Conservation (phyloP, 805 yeast species). For the Kuraishia molischiana region DNA sequence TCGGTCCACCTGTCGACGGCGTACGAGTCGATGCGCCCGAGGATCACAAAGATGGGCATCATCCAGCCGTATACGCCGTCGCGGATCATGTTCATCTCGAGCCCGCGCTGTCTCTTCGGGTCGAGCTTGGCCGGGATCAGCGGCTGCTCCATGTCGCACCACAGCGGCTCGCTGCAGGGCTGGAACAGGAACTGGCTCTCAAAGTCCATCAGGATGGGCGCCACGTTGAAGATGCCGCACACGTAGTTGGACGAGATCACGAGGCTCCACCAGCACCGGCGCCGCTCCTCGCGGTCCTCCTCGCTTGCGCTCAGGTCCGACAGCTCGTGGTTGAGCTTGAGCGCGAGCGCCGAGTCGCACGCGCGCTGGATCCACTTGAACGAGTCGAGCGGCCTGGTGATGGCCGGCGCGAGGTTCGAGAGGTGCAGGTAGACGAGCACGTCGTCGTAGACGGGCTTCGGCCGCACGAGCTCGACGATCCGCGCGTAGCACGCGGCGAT, state of each 20-base stretch:
- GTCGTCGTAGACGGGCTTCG: constrained; percentile 6
- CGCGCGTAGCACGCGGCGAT: not conserved
- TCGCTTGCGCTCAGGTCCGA: constrained; percentile 4
- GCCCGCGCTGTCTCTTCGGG: constrained; percentile 1
- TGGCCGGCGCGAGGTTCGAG: constrained; percentile 6
- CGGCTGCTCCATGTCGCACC: not conserved
- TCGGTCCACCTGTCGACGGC: not conserved
- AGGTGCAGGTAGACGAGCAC: constrained; percentile 10
- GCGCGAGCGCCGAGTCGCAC: constrained; percentile 6
- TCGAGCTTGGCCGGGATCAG: not conserved
- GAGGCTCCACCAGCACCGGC: constrained; percentile 1
- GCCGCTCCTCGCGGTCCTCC: constrained; percentile 5
- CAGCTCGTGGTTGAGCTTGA: constrained; percentile 8
- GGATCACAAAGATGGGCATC: not conserved
- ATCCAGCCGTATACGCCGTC: constrained; percentile 1
- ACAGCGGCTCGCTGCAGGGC: not conserved
- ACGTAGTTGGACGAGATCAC: not conserved
- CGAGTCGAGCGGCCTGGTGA: constrained; percentile 6
- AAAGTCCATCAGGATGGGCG: not conserved
- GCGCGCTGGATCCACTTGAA: constrained; percentile 7
- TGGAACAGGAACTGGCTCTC: not conserved
- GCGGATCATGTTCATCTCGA: not conserved
- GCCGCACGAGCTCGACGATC: not conserved
- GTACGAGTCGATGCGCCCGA: not conserved
- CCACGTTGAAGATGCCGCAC: not conserved